Conservation (phyloP, 371 early-diverging fungal species). For the Mucor circinelloides region DNA sequence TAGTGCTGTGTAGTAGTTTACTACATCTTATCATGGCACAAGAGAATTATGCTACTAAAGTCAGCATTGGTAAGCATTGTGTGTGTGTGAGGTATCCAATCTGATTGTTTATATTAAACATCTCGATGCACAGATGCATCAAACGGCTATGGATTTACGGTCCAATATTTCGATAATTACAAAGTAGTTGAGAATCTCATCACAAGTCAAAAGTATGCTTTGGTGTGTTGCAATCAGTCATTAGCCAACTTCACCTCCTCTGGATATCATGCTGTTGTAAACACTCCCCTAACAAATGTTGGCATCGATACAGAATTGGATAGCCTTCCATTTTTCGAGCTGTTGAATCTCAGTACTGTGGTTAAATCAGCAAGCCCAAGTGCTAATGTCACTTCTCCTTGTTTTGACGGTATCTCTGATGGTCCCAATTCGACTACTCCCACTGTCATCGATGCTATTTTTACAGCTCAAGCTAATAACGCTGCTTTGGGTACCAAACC, state of each 20-base stretch:
- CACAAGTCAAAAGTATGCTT: slow-evolving; percentile 25
- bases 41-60: slow-evolving; percentile 9
- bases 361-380: slow-evolving; percentile 14
- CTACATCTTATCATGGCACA: not conserved
- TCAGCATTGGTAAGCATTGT: slow-evolving; percentile 6
- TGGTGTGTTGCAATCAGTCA: slow-evolving; percentile 32
- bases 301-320: slow-evolving; percentile 13
- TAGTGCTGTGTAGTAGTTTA: not conserved
- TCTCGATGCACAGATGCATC: not conserved
- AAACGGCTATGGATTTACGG: slow-evolving; percentile 22
- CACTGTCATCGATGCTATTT: slow-evolving; percentile 12
- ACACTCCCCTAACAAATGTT: slow-evolving; percentile 20
- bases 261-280: slow-evolving; percentile 27
- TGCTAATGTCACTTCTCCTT: slow-evolving; percentile 25
- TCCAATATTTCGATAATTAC: slow-evolving; percentile 31
- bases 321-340: slow-evolving; percentile 23
- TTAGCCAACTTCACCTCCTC: slow-evolving; percentile 3
- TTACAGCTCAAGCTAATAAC: slow-evolving; percentile 3
- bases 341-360: slow-evolving; percentile 8
- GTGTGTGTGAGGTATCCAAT: not conserved
- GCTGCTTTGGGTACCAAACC: not conserved
- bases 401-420: slow-evolving; percentile 15
- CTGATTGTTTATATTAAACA: not conserved
- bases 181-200: slow-evolving; percentile 27
- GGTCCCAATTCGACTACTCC: not conserved